Base-by-base conservation (phyloP, 2,329 filamentous ascomycete species). In the Shiraia bambusicola region DNA sequence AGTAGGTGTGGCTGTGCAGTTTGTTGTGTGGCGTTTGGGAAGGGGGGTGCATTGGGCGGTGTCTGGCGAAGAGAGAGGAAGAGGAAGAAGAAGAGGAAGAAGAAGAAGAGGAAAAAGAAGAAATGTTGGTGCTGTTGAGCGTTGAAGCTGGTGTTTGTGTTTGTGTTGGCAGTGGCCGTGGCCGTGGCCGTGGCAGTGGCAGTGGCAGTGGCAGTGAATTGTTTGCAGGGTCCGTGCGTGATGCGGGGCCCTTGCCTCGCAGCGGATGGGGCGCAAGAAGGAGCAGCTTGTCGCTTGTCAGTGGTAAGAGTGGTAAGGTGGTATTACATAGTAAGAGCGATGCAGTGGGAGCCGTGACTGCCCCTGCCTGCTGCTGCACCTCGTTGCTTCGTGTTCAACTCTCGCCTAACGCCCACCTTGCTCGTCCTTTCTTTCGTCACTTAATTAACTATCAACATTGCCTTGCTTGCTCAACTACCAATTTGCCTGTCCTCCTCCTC, bases 1-100 rank as follows among this genome's bases (percentile, higher is more conserved):
- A 69, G 58, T 70, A 60, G 46, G 26, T 25, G n/a, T 24, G 10
- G 28, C 8, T 24, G 9, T 16, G 39, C 10, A 22, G 30, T 29
- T 12, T 26, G 17, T 17, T 16, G 28, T 15, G 28, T 28, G 27
- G 16, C 42, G 46, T 49, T 49, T 42, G 37, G 2, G 6, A 22
- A 9, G 26, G 28, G 14, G 24, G 34, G 26, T 30, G 28, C 28
- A 28, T 36, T 28, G 36, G 34, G 37, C 11, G 31, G 32, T 24
- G 47, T 39, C 36, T 17, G 13, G n/a, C 26, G 13, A 14, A 13
- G 14, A 17, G 6, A 19, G 29, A 27, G 15, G 19, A 29, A 30
- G 10, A 28, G 27, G 10, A n/a, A 6, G 13, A 8, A 28, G 19
- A 2, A 9, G 14, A 17, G 6, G 17, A 26, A 27, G 15, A 25